These are phyloP conservation scores for Aspergillus felis DNA, from an alignment of 2,329 filamentous ascomycete species.

Conservation along the genomic window DNA sequence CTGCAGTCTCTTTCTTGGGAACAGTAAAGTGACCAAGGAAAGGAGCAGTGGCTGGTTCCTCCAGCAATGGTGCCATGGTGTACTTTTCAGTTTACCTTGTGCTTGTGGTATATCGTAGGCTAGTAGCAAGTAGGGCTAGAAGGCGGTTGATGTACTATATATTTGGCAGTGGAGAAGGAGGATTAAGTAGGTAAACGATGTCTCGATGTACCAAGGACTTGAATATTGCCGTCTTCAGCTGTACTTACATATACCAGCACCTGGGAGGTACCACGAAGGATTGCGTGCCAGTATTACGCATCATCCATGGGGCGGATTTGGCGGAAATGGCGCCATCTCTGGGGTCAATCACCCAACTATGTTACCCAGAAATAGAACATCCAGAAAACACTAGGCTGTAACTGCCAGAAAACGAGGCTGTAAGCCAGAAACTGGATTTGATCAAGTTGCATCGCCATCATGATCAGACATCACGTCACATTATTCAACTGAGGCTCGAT, in stretches of 20 bases:
- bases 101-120: neutral
- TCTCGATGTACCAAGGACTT: neutral
- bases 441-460: neutral
- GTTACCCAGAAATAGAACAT: neutral
- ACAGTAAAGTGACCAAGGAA: conserved; percentile 11
- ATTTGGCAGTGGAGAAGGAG: conserved; percentile 6
- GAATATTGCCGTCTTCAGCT: neutral
- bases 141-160: conserved; percentile 5
- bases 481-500: neutral
- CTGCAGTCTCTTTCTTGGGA: conserved; percentile 14
- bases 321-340: conserved; percentile 29
- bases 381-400: neutral
- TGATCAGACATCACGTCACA: neutral
- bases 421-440: neutral
- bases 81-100: neutral
- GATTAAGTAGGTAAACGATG: neutral
- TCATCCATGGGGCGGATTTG: conserved; percentile 9
- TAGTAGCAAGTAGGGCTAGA: neutral
- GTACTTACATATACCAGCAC: neutral
- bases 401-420: neutral
- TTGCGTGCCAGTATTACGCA: conserved; percentile 10
- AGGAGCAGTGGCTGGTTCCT: conserved; percentile 20
- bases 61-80: conserved; percentile 31
- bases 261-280: neutral
- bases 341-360: conserved; percentile 23